Percentiles rank a stretch among this genome's conserved stretches.
These are phyloP conservation scores for Aristolochia contorta DNA, from an alignment of 164 flowering plant species.

Conservation along the genomic window DNA sequence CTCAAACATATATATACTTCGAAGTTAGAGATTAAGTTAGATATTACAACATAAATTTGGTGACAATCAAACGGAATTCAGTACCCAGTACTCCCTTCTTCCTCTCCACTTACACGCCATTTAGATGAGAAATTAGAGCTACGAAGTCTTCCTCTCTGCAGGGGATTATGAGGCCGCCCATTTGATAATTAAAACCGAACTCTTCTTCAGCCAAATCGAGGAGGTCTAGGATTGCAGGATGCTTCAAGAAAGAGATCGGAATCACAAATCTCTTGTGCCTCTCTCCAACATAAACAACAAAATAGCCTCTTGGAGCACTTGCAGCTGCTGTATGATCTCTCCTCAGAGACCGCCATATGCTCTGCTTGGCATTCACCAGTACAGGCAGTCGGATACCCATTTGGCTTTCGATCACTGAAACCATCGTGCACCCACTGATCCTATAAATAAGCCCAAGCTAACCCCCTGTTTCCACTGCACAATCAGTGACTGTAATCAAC, in stretches of 20 bases:
- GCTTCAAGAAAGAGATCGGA: slow-evolving; percentile 6
- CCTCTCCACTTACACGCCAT: background rate
- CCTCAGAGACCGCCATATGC: background rate
- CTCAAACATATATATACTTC: no score
- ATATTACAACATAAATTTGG: no score
- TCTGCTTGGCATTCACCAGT: background rate
- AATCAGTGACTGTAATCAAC: no score
- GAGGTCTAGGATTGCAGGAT: slow-evolving; percentile 2
- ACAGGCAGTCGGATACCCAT: background rate
- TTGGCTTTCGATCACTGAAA: background rate
- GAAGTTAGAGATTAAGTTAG: no score
- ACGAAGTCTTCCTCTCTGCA: slow-evolving; percentile 53
- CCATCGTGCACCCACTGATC: no score
- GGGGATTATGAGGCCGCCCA: slow-evolving; percentile 53
- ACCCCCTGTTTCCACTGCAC: no score
- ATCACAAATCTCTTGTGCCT: slow-evolving; percentile 7
- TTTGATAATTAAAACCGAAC: slow-evolving; percentile 13
- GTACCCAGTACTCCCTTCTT: background rate
- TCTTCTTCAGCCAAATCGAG: slow-evolving; percentile 3
- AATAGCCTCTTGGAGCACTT: slow-evolving; percentile 8
- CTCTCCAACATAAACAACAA: slow-evolving; percentile 8
- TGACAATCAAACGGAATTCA: no score
- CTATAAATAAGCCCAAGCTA: no score
- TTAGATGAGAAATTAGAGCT: slow-evolving; percentile 43
- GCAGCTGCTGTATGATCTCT: background rate